Conservation (phyloP, 2,329 filamentous ascomycete genomes). For the Penicillium psychrosexuale region DNA sequence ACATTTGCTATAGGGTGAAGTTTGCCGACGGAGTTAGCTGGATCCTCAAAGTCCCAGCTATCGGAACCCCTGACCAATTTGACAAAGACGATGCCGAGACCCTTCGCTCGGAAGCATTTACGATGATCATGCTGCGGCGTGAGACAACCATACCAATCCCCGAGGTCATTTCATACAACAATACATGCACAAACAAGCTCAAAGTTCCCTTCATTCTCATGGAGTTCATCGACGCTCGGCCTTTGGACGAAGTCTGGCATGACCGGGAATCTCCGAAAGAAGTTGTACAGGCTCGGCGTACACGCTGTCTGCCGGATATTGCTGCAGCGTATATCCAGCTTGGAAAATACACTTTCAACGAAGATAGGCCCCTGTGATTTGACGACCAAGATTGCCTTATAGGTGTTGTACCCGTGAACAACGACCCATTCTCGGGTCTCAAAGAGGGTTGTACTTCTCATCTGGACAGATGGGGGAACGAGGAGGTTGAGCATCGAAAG, state of each 20-base stretch:
- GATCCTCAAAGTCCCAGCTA: constrained; percentile 6
- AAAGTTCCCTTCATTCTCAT: constrained; percentile 30
- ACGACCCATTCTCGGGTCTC: not conserved
- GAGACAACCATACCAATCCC: constrained; percentile 33
- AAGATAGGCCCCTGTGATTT: not conserved
- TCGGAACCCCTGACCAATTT: constrained; percentile 3
- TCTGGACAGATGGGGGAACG: not conserved
- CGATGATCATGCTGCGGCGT: constrained; percentile 29
- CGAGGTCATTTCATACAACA: constrained; percentile 27
- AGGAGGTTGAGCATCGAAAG: no score
- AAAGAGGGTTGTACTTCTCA: not conserved
- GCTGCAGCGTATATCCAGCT: not conserved
- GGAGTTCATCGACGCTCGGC: constrained; percentile 21
- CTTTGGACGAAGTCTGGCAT: constrained; percentile 30
- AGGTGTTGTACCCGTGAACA: not conserved
- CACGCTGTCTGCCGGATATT: not conserved
- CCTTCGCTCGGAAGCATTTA: constrained; percentile 25
- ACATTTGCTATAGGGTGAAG: not conserved
- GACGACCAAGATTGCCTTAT: not conserved
- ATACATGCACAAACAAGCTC: constrained; percentile 23
- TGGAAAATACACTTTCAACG: not conserved
- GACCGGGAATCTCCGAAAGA: not conserved
- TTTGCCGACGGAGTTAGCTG: constrained; percentile 1
- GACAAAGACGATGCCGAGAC: not conserved
- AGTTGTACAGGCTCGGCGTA: not conserved